Percentiles rank a stretch among this genome's conserved stretches.
phyloP scores from a whole-genome alignment of 805 yeast genomes.

The Ogataea trehalophila region DNA sequence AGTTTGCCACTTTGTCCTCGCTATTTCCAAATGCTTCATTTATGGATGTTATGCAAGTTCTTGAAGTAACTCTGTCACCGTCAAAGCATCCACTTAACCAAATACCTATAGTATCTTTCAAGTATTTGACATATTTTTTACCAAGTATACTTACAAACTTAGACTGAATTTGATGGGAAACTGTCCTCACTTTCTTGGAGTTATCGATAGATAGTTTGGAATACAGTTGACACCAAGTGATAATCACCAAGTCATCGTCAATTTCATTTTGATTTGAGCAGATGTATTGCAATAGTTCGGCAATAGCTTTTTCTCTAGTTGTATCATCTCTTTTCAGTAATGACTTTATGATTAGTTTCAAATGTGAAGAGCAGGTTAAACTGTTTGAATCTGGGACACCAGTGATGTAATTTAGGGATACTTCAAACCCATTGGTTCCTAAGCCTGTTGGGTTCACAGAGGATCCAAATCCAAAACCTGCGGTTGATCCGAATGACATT shows the following conservation, averaged over 20 bases:
- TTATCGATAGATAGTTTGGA: constrained; percentile 74
- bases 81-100: constrained; percentile 74
- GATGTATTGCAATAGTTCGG: constrained; percentile 42
- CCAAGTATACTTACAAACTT: constrained; percentile 44
- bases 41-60: constrained; percentile 43
- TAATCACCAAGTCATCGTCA: constrained; percentile 51
- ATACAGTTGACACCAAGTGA: constrained; percentile 75
- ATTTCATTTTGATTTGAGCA: constrained; percentile 21
- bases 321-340: constrained; percentile 72
- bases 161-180: constrained; percentile 64
- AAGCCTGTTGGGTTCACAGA: constrained; percentile 19
- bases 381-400: constrained; percentile 70
- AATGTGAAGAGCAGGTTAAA: constrained; percentile 38
- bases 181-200: constrained; percentile 56
- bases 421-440: constrained; percentile 40
- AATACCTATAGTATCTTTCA: constrained; percentile 67
- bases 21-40: constrained; percentile 51
- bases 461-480: constrained; percentile 13
- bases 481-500: no score
- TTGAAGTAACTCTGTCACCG: constrained; percentile 56
- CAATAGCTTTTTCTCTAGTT: constrained; percentile 79
- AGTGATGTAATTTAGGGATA: constrained; percentile 69
- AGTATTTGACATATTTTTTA: constrained; percentile 56
- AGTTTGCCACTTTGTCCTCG: constrained; percentile 46
- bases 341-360: constrained; percentile 68